Percentiles rank a stretch among this genome's conserved stretches.
These are phyloP conservation scores for Rhexocercosporidium sp. DNA, from an alignment of 2,329 filamentous ascomycete genomes.

Conservation along the genomic window DNA sequence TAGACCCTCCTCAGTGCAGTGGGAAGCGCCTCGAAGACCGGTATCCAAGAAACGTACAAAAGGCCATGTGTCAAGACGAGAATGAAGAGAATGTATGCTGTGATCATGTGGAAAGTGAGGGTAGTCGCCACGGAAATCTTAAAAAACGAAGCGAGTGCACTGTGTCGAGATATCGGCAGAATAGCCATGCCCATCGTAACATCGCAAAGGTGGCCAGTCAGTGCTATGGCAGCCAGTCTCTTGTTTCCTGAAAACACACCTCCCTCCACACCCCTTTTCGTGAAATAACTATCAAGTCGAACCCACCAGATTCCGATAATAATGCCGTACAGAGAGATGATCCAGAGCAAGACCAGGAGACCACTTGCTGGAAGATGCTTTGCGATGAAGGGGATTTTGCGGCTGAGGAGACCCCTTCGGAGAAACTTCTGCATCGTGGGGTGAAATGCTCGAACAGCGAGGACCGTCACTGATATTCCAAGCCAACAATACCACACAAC, in stretches of 20 bases:
- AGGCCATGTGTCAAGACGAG: conserved; percentile 35
- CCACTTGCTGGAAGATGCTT: conserved; percentile 31
- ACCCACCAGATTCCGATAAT: conserved; percentile 38
- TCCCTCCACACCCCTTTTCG: conserved; percentile 24
- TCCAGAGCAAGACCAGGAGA: conserved; percentile 30
- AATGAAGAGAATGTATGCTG: conserved; percentile 33
- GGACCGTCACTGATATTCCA: conserved; percentile 34
- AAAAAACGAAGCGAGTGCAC: conserved; percentile 39
- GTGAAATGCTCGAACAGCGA: conserved; percentile 37
- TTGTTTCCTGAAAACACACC: conserved; percentile 30
- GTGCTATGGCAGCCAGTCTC: conserved; percentile 34
- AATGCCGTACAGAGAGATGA: conserved; percentile 35
- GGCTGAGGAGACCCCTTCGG: conserved; percentile 20
- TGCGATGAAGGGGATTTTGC: conserved; percentile 26
- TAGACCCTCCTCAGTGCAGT: conserved; percentile 22
- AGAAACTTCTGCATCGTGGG: conserved; percentile 32
- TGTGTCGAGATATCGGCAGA: conserved; percentile 37
- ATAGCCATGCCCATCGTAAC: conserved; percentile 41
- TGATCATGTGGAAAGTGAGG: conserved; percentile 36
- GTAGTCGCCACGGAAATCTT: conserved; percentile 37
- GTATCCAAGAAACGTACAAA: conserved; percentile 35
- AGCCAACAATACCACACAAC: conserved; percentile 39
- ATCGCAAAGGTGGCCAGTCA: conserved; percentile 38
- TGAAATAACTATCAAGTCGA: conserved; percentile 34
- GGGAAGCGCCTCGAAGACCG: conserved; percentile 27